Evolutionary conservation across 2,329 filamentous ascomycete species (phyloP).

Genomic region (Endothia cerciana): DNA sequence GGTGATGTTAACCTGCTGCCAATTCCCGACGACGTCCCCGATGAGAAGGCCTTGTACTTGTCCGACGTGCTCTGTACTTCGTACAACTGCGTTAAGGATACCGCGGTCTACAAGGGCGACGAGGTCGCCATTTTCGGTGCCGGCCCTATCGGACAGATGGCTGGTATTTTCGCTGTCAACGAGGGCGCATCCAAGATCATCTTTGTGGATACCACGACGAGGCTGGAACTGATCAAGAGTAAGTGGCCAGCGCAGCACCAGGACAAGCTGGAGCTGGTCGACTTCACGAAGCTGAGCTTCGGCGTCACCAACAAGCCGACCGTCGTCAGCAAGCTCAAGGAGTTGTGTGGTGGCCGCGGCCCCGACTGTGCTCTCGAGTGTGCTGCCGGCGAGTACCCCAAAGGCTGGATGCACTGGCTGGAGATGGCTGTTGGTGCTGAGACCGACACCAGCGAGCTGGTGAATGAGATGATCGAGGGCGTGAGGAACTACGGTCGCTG

Average conservation of each 20-base stretch:
- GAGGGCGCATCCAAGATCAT: constrained; percentile 78
- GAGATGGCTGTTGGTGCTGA: constrained; percentile 69
- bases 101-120: constrained; percentile 76
- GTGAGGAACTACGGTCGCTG: constrained; percentile 73
- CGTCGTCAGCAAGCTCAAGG: constrained; percentile 73
- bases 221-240: constrained; percentile 69
- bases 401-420: constrained; percentile 63
- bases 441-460: constrained; percentile 80
- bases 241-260: constrained; percentile 56
- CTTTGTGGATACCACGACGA: constrained; percentile 74
- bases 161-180: constrained; percentile 72
- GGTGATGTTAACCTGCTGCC: constrained; percentile 81
- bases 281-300: constrained; percentile 65
- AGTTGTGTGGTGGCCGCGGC: constrained; percentile 71
- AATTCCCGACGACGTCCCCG: constrained; percentile 77
- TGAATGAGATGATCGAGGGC: constrained; percentile 80
- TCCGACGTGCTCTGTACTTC: constrained; percentile 80
- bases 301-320: constrained; percentile 62
- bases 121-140: constrained; percentile 84
- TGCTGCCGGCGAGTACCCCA: constrained; percentile 63
- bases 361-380: constrained; percentile 76
- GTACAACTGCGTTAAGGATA: constrained; percentile 84
- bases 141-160: constrained; percentile 86
- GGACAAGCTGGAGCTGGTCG: constrained; percentile 66
- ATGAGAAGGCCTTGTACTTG: constrained; percentile 82